These are phyloP conservation scores for Trametes cinnabarina DNA, from an alignment of 768 basidiomycete species.

Conservation along the genomic window DNA sequence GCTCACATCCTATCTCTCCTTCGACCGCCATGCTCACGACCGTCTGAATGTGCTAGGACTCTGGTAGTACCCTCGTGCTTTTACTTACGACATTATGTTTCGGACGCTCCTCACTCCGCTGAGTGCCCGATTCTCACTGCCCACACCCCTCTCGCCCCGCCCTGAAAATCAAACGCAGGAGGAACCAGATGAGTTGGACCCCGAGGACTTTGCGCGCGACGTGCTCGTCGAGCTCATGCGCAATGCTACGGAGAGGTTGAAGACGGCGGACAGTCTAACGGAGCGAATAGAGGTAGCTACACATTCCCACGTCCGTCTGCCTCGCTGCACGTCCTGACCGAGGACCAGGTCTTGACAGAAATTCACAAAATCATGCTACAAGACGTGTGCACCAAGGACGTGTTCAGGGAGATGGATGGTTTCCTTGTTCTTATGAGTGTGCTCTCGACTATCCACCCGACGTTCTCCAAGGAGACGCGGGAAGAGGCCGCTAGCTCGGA, in stretches of 20 bases:
- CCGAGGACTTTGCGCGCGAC: conserved; percentile 74
- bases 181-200: conserved; percentile 37
- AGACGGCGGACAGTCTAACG: conserved; percentile 47
- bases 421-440: conserved; percentile 74
- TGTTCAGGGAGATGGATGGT: conserved; percentile 80
- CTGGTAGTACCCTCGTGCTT: conserved; percentile 13
- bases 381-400: conserved; percentile 63
- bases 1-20: neutral
- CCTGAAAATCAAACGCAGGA: conserved; percentile 1
- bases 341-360: conserved; percentile 55
- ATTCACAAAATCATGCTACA: conserved; percentile 68
- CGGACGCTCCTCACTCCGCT: conserved; percentile 36
- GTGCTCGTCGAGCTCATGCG: conserved; percentile 71
- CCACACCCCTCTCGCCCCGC: conserved; percentile 17
- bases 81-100: conserved; percentile 26
- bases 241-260: conserved; percentile 66
- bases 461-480: conserved; percentile 33
- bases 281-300: conserved; percentile 53
- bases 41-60: conserved; percentile 9
- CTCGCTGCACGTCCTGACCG: neutral
- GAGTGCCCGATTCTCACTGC: conserved; percentile 32
- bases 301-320: neutral
- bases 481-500: conserved; percentile 28
- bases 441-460: conserved; percentile 54
- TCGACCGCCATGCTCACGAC: conserved; percentile 8